Conservation (phyloP, 176 grass and related monocot genomes). For the Avena eriantha region DNA sequence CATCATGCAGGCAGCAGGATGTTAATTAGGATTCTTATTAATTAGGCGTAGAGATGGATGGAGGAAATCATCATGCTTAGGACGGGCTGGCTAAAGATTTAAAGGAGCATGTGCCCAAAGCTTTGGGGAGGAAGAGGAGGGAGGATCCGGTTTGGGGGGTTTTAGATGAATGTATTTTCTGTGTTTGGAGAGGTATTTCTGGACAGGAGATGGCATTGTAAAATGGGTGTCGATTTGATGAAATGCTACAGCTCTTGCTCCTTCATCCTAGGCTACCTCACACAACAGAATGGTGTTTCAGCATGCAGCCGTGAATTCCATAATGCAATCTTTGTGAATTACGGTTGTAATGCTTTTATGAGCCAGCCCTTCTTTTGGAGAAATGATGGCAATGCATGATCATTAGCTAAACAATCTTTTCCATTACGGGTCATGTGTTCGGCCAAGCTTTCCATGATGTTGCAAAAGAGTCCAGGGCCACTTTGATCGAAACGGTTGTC, state of each 20-base stretch:
- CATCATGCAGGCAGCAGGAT: not conserved
- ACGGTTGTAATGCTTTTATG: not conserved
- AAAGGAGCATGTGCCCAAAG: not conserved
- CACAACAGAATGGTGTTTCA: not conserved
- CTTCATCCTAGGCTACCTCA: not conserved
- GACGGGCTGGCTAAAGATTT: not conserved
- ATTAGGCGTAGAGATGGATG: slow-evolving; percentile 42
- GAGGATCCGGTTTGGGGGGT: slow-evolving; percentile 26
- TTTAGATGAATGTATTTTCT: slow-evolving; percentile 17
- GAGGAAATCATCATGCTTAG: slow-evolving; percentile 16
- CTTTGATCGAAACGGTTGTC: not conserved
- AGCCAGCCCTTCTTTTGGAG: not conserved
- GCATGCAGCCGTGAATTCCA: not conserved
- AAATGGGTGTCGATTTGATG: slow-evolving; percentile 56
- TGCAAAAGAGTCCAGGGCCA: not conserved
- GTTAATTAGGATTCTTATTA: slow-evolving; percentile 42
- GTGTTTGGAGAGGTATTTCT: not conserved
- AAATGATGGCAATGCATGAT: not conserved
- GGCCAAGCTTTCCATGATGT: not conserved
- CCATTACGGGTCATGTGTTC: not conserved
- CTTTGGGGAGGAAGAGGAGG: not conserved
- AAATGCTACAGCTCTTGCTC: slow-evolving; percentile 58
- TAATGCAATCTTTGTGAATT: not conserved
- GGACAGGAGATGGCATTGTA: slow-evolving; percentile 39
- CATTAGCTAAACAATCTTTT: not conserved